A percentile compares a stretch with the other conserved stretches of the same genome.
These are phyloP conservation scores for Mycena olivaceomarginata DNA, from an alignment of 768 basidiomycete species.

Conservation along the genomic window DNA sequence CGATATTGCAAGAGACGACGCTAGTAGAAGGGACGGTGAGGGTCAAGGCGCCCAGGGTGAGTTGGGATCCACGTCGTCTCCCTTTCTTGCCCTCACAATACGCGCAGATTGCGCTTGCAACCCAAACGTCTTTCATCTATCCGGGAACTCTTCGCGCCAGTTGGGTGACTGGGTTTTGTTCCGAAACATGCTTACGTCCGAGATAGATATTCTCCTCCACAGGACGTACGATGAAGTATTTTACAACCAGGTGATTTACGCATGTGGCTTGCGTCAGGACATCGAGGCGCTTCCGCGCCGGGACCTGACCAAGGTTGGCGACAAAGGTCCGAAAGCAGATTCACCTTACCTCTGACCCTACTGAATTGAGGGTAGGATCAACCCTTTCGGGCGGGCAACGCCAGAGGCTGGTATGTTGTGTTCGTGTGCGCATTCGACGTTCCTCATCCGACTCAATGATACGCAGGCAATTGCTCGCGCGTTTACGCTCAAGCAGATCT, in stretches of 20 bases:
- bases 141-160: slow-evolving; percentile 38
- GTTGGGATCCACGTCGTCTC: background rate
- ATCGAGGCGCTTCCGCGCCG: slow-evolving; percentile 34
- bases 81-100: background rate
- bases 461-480: slow-evolving; percentile 36
- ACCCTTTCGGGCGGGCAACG: slow-evolving; percentile 39
- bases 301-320: slow-evolving; percentile 35
- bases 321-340: slow-evolving; percentile 4
- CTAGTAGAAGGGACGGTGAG: background rate
- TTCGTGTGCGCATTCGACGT: no score
- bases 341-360: background rate
- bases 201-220: slow-evolving; percentile 35
- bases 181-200: background rate
- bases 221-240: slow-evolving; percentile 26
- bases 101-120: slow-evolving; percentile 34
- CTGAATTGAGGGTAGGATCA: slow-evolving; percentile 5
- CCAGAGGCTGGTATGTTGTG: slow-evolving; percentile 26
- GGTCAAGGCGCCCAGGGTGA: slow-evolving; percentile 32
- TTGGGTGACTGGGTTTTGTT: background rate
- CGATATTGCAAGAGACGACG: slow-evolving; percentile 36
- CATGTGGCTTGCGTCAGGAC: slow-evolving; percentile 32
- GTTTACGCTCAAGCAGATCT: slow-evolving; percentile 39
- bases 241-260: slow-evolving; percentile 37
- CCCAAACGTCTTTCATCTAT: slow-evolving; percentile 36
- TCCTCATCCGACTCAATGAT: background rate